Base-by-base conservation (phyloP, 805 yeast species). In the Isabelozyma heimii region DNA sequence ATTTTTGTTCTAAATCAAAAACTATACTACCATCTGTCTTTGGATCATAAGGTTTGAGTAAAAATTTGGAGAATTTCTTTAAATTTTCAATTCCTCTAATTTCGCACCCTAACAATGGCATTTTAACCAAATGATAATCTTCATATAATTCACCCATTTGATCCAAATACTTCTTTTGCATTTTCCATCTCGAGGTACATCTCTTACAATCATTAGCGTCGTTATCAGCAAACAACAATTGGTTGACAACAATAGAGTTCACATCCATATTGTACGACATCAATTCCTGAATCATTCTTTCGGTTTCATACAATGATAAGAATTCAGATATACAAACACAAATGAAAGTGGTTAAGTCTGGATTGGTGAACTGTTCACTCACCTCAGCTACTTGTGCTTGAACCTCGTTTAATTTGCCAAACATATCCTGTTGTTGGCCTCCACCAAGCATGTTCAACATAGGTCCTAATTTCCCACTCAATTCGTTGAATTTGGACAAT, bases 241-340 rank as follows among this genome's bases (percentile, higher is more conserved):
- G 99, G 73, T 94, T 94, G 47, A 95, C 96, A 53, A 94, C 91
- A 61, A 94, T 94, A 37, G 97, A 87, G 69, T 91, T 92, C 53
- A 95, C 97, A 69, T 94, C 99, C 86, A 94, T 94, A 56, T 91
- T 88, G 71, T 89, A 94, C 47, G 92, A 84, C 71, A 91, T 87
- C 66, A 94, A 81, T 67, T 94, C 99, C 74, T 94, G 99, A 57
- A 94, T 89, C 84, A 94, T 82, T 73, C 99, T 85, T 73, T 94
- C 99, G 15, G 98, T 92, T 71, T 94, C 99, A 69, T 94, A 94
- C 43, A 94, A 76, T 1, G 98, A 91, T 63, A 94, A 78, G 71
- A 94, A 94, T 73, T 94, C 99, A 44, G 97, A 90, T 56, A 94
- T 94, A 72, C 99, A 94, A 41, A 94, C 99, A 72, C 97, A 94